Base-by-base conservation (phyloP, 495 filamentous ascomycete genomes). In the Pseudotulostoma volvatum region DNA sequence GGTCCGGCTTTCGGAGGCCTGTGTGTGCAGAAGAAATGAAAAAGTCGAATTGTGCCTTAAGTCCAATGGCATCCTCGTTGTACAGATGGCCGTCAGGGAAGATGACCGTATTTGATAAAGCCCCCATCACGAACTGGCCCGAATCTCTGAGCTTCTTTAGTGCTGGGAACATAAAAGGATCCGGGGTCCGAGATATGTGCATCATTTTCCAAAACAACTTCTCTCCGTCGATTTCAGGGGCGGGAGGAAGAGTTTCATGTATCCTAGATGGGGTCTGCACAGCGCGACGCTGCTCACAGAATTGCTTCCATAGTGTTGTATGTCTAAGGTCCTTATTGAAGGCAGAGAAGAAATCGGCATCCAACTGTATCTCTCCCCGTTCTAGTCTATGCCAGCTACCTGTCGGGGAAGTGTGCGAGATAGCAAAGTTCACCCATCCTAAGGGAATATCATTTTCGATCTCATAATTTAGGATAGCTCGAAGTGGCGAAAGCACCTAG, bases 171-270 rank as follows among this genome's bases (percentile, higher is more conserved):
- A 97, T 87, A 60, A 75, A 79, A 20, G 81, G 83, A 54, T 97
- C 88, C 4, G 81, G 76, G 0, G 60, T 56, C 1, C 77, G 66
- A 0, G 80, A 76, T 23, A 69, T 54, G 5, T 66, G 56, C 86
- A 97, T 95, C 90, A 97, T 96, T 42, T 77, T 73, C 74, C 77
- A 81, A 68, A 96, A 94, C 7, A 97, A 66, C 52, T 56, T 70
- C 50, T 86, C 77, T 3, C 74, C 84, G 51, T 95, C 80, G 23
- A 97, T 65, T 2, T 64, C 50, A 0, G 87, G 88, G 7, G 83
- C 43, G 3, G 79, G 73, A 5, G 80, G 81, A 3, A 70, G 38
- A 53, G 59, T 7, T 48, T 52, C 25, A 31, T 41, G 18, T 40
- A 45, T 20, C 30, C 44, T 21, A 37, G 47, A 36, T 31, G 54